Conservation (phyloP, 2,329 filamentous ascomycete species). For the Emydomyces testavorans region DNA sequence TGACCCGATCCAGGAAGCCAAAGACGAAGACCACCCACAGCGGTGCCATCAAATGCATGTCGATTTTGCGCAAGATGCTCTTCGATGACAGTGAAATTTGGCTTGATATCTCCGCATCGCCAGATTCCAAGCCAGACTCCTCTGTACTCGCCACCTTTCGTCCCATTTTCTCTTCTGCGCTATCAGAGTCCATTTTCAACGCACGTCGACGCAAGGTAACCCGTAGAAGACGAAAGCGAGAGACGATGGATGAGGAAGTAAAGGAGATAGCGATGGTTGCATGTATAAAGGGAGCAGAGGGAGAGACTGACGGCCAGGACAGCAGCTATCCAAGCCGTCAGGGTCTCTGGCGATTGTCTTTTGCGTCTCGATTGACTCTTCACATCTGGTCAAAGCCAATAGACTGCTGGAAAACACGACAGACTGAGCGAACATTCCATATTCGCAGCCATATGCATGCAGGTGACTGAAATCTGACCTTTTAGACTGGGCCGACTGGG, state of each 20-base stretch:
- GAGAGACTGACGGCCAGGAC: neutral
- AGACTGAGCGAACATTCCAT: too few relatives aligned
- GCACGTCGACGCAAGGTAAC: neutral
- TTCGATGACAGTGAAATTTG: neutral
- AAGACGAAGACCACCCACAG: constrained; percentile 20
- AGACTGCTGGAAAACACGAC: too few relatives aligned
- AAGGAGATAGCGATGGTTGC: too few relatives aligned
- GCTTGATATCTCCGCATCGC: neutral
- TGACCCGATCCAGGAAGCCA: constrained; percentile 19
- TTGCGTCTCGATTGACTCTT: neutral
- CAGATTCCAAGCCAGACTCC: constrained; percentile 5
- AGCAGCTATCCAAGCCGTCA: neutral
- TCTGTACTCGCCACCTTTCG: neutral
- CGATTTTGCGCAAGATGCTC: constrained; percentile 19
- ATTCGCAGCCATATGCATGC: too few relatives aligned
- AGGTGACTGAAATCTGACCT: too few relatives aligned
- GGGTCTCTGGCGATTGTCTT: neutral
- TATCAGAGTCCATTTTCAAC: neutral
- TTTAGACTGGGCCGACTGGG: too few relatives aligned
- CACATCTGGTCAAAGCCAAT: too few relatives aligned
- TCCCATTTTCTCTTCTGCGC: constrained; percentile 1
- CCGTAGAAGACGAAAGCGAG: neutral
- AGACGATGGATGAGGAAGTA: neutral
- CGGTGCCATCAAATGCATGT: constrained; percentile 19
- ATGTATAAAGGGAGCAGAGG: neutral